Conservation (phyloP, 2,329 filamentous ascomycete species). For the Ploettnerulaceae sp. region DNA sequence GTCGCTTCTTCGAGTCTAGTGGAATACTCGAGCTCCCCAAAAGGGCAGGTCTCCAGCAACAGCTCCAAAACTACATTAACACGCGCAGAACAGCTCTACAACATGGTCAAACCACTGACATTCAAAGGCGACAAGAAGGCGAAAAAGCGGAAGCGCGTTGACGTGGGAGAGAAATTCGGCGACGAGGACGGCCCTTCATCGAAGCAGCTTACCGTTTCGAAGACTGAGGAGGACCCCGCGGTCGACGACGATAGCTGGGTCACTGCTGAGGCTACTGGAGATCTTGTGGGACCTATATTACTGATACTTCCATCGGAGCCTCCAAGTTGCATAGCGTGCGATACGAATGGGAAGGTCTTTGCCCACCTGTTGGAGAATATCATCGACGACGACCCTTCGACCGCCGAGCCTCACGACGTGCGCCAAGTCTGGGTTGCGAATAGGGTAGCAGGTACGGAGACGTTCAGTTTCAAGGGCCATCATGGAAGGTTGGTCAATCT, state of each 20-base stretch:
- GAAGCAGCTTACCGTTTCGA: constrained; percentile 21
- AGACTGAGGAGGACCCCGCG: constrained; percentile 20
- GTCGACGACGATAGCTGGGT: constrained; percentile 84
- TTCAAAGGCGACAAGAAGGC: constrained; percentile 98
- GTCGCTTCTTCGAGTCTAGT: constrained; percentile 11
- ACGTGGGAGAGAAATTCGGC: constrained; percentile 38
- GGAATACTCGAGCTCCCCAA: constrained; percentile 2
- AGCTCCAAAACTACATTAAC: neutral
- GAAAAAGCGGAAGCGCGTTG: constrained; percentile 81
- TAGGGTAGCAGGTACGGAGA: constrained; percentile 73
- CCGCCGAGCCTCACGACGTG: constrained; percentile 91
- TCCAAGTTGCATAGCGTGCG: constrained; percentile 74
- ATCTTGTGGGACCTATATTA: constrained; percentile 77
- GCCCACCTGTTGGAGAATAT: constrained; percentile 79
- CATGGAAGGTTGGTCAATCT: constrained; percentile 63
- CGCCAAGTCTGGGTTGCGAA: constrained; percentile 93
- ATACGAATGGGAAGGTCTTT: constrained; percentile 83
- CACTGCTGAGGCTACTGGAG: constrained; percentile 66
- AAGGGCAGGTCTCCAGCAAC: constrained; percentile 7
- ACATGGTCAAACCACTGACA: constrained; percentile 81
- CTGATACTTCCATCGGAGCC: constrained; percentile 74
- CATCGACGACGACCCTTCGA: constrained; percentile 74
- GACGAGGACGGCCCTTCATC: constrained; percentile 27
- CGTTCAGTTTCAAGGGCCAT: constrained; percentile 81
- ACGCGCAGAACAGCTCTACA: constrained; percentile 22